These are phyloP conservation scores for Heritiera fomes DNA, from an alignment of 345 rosid species.

Conservation along the genomic window DNA sequence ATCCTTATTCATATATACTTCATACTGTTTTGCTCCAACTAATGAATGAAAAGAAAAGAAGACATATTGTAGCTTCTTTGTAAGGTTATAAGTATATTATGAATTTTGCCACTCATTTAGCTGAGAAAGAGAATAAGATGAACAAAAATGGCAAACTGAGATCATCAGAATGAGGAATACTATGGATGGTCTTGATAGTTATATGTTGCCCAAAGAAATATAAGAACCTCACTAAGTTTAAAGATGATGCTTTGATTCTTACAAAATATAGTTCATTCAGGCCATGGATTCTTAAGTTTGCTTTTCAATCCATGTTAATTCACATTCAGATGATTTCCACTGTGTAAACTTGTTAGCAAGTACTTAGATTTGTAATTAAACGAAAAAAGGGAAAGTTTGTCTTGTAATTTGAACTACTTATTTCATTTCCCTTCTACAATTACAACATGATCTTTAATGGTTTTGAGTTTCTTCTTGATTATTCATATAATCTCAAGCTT, in stretches of 20 bases:
- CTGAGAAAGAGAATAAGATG: not conserved
- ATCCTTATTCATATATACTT: not conserved
- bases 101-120: not conserved
- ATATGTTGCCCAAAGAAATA: too few species aligned
- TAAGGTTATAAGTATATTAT: not conserved
- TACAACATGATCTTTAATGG: not conserved
- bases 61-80: not conserved
- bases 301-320: not conserved
- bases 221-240: not conserved
- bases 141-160: not conserved
- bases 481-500: not conserved
- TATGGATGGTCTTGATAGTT: too few species aligned
- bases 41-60: too few species aligned
- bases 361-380: too few species aligned
- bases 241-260: not conserved
- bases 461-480: not conserved
- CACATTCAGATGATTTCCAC: not conserved
- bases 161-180: not conserved
- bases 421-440: not conserved
- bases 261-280: not conserved
- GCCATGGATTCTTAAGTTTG: not conserved
- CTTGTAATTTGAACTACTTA: not conserved
- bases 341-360: not conserved
- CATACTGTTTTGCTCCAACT: too few species aligned
- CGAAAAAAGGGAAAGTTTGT: not conserved